These are phyloP conservation scores for Panicum hallii DNA, from an alignment of 202 grass and related monocot species.

Conservation along the genomic window DNA sequence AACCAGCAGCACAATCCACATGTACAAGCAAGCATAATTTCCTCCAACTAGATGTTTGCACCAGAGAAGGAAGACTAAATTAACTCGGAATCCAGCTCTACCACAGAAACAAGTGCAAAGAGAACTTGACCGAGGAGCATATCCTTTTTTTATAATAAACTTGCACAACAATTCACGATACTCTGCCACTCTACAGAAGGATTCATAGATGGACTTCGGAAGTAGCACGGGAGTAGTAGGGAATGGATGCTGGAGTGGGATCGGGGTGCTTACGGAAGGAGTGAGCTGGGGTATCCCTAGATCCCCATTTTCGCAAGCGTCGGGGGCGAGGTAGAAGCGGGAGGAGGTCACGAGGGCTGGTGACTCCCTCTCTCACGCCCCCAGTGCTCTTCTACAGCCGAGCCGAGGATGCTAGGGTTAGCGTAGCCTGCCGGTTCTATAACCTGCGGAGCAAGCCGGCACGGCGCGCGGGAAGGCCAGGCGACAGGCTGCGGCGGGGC, in stretches of 20 bases:
- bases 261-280: constrained; percentile 7
- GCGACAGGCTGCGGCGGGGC: not conserved
- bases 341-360: constrained; percentile 46
- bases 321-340: constrained; percentile 26
- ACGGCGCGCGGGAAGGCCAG: no score
- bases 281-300: not conserved
- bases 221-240: not conserved
- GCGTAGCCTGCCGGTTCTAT: not conserved
- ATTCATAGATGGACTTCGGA: not conserved
- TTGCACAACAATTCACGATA: not conserved
- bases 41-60: not conserved
- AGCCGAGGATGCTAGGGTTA: constrained; percentile 23
- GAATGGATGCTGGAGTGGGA: not conserved
- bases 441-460: not conserved
- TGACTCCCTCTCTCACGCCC: constrained; percentile 48
- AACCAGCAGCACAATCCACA: not conserved
- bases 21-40: not conserved
- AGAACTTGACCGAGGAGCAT: not conserved
- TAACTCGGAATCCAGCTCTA: not conserved
- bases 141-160: not conserved
- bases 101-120: not conserved
- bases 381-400: constrained; percentile 42
- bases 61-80: not conserved
- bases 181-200: not conserved
- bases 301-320: not conserved